Percentiles rank a stretch among this genome's conserved stretches.
phyloP scores from a whole-genome alignment of 352 stramenopile genomes.

The Globisporangium orthogonon region DNA sequence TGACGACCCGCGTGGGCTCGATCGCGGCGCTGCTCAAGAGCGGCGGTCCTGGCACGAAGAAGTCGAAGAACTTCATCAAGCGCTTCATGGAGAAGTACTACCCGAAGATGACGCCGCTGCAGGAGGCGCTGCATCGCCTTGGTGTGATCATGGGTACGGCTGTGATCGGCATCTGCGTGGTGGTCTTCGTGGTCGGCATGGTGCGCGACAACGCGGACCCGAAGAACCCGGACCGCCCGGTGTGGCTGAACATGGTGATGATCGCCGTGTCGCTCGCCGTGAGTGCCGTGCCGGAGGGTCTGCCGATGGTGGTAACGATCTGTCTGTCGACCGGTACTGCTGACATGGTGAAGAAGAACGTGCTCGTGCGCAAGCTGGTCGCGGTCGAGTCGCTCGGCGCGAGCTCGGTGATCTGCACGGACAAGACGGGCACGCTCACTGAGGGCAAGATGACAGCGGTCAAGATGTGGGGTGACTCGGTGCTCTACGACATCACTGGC shows the following conservation, averaged over 20 bases:
- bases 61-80: slow-evolving; percentile 32
- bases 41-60: slow-evolving; percentile 16
- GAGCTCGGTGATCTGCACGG: slow-evolving; percentile 89
- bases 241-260: slow-evolving; percentile 92
- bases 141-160: slow-evolving; percentile 89
- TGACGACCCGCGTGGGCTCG: slow-evolving; percentile 62
- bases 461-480: slow-evolving; percentile 70
- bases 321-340: slow-evolving; percentile 67
- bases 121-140: slow-evolving; percentile 91
- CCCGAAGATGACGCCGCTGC: slow-evolving; percentile 85
- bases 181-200: slow-evolving; percentile 90
- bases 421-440: slow-evolving; percentile 95
- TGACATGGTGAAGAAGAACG: slow-evolving; percentile 74
- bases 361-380: slow-evolving; percentile 82
- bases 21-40: slow-evolving; percentile 57
- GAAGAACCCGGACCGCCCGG: slow-evolving; percentile 62
- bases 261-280: slow-evolving; percentile 87
- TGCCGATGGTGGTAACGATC: slow-evolving; percentile 82
- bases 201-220: slow-evolving; percentile 40
- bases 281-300: slow-evolving; percentile 66
- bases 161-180: slow-evolving; percentile 68
- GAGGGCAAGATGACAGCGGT: slow-evolving; percentile 81
- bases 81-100: slow-evolving; percentile 54
- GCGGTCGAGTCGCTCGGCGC: slow-evolving; percentile 83
- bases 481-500: slow-evolving; percentile 56